Percentiles rank a stretch among this genome's conserved stretches.
phyloP scores from a whole-genome alignment of 2,329 filamentous ascomycete genomes.

The Diaporthe batatas region DNA sequence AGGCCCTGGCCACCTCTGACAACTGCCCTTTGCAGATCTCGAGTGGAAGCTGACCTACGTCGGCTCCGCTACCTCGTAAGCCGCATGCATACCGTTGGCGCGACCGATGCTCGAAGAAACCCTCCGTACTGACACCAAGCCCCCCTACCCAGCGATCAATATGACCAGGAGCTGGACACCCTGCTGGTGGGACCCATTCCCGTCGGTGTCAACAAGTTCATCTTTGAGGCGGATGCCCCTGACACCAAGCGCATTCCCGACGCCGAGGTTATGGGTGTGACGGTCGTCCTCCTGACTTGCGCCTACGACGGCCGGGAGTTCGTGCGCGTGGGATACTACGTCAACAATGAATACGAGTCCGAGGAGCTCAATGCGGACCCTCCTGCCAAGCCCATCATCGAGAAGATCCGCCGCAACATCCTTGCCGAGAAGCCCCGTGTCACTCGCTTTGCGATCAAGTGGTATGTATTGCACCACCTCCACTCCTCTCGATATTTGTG shows the following conservation, averaged over 20 bases:
- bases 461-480: slow-evolving; percentile 68
- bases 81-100: slow-evolving; percentile 47
- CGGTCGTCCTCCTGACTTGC: slow-evolving; percentile 95
- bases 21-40: slow-evolving; percentile 73
- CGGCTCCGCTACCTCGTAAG: slow-evolving; percentile 95
- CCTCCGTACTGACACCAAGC: slow-evolving; percentile 16
- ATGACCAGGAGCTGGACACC: slow-evolving; percentile 98
- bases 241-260: slow-evolving; percentile 92
- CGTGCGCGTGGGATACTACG: slow-evolving; percentile 98
- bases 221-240: slow-evolving; percentile 95
- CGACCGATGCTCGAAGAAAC: slow-evolving; percentile 33
- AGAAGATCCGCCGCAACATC: slow-evolving; percentile 92
- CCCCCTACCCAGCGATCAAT: slow-evolving; percentile 77
- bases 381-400: slow-evolving; percentile 90
- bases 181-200: slow-evolving; percentile 98
- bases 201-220: slow-evolving; percentile 97
- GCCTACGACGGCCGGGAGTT: slow-evolving; percentile 97
- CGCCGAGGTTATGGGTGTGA: slow-evolving; percentile 95
- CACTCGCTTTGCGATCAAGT: slow-evolving; percentile 98
- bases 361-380: slow-evolving; percentile 91
- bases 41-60: slow-evolving; percentile 99
- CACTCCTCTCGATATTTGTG: not conserved
- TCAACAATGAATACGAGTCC: slow-evolving; percentile 98
- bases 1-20: not conserved
- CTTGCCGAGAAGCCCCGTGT: slow-evolving; percentile 97